phyloP scores from a whole-genome alignment of 495 filamentous ascomycete genomes.

The Rusavskia elegans region DNA sequence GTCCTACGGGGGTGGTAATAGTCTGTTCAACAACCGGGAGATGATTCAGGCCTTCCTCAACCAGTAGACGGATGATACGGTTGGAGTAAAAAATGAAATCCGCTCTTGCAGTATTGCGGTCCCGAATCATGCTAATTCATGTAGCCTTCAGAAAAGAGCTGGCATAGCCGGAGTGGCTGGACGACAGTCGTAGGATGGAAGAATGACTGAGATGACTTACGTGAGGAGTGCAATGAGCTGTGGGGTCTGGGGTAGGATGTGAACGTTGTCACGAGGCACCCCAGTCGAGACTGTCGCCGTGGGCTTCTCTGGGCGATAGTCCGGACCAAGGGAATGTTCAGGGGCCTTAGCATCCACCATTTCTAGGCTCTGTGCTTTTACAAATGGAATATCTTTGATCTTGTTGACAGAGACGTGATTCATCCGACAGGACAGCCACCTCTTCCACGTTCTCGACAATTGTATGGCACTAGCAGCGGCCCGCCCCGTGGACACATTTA shows the following conservation, averaged over 20 bases:
- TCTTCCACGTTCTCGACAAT: no score
- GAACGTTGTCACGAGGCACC: constrained; percentile 74
- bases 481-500: no score
- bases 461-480: no score
- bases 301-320: constrained; percentile 67
- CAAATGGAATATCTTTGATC: no score
- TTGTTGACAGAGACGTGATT: neutral
- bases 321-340: constrained; percentile 59
- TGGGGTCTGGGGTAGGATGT: constrained; percentile 80
- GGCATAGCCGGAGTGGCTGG: no score
- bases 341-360: constrained; percentile 28
- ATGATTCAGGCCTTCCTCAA: constrained; percentile 95
- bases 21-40: constrained; percentile 77
- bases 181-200: neutral
- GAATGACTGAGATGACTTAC: constrained; percentile 35
- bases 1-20: constrained; percentile 80
- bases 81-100: constrained; percentile 99
- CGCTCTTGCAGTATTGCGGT: constrained; percentile 71
- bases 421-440: no score
- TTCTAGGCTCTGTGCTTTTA: neutral
- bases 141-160: no score
- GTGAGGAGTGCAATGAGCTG: constrained; percentile 94
- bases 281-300: constrained; percentile 77
- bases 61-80: constrained; percentile 91
- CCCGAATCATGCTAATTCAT: constrained; percentile 70